Base-by-base conservation (phyloP, 805 yeast genomes). In the Spencermartinsiella europaea region DNA sequence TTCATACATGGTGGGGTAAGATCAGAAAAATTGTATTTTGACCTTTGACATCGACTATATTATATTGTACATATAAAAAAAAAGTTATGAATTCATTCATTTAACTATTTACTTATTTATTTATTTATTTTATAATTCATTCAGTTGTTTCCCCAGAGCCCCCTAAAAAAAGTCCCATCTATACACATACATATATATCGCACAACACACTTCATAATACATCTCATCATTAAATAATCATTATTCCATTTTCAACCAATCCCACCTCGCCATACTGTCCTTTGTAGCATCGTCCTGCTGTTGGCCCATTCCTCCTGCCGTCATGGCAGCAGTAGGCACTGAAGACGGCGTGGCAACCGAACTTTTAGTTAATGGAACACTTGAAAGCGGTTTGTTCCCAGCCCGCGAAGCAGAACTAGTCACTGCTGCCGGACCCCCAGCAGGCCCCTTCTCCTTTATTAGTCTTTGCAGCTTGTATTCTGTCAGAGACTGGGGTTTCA, bases 161-260 rank as follows among this genome's bases (percentile, higher is more conserved):
- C n/a, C n/a, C n/a, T n/a, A n/a, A n/a, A n/a, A n/a, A n/a, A n/a
- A n/a, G n/a, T n/a, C 39, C 31, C 40, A 20, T 37, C n/a, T 12
- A 12, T 12, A 37, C 19, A 37, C 19, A 37, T 37, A 17, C n/a
- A 37, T 37, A 37, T 20, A 16, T 7, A 37, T 37, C 40, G 8
- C 20, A 17, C 21, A 36, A 34, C 12, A 3, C 17, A 16, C 14
- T 3, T 20, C 21, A 36, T 36, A 36, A 25, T 12, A 15, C 15
- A 27, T 25, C n/a, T 8, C 20, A 34, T 7, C 7, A 12, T 12
- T 7, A 25, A 17, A 28, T 27, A 12, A 10, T 15, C 10, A 25
- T 4, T 21, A 19, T 21, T 40, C 45, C 52, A 48, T 48, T 22
- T 34, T 47, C 10, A 59, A 51, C 63, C 63, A 59, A 39, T 59